Evolutionary conservation across 2,329 filamentous ascomycete genomes (phyloP).

Genomic region (Fusarium globosum): DNA sequence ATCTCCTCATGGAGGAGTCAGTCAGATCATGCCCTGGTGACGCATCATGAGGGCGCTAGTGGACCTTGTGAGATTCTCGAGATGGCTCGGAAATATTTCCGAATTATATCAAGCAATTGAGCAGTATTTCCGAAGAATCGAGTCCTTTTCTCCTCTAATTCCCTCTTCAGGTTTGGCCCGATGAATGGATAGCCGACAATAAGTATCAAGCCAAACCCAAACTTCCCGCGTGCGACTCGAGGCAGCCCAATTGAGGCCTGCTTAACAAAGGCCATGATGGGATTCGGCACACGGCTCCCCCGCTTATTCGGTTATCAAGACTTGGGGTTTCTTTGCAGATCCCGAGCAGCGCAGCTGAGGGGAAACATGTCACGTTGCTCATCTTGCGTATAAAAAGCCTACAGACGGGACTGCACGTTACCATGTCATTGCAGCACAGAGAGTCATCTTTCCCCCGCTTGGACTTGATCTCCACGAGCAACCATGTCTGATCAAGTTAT

Average conservation of each 20-base stretch:
- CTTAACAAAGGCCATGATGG: slow-evolving; percentile 1
- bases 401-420: not conserved
- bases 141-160: not conserved
- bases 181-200: not conserved
- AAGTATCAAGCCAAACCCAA: slow-evolving; percentile 2
- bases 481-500: slow-evolving; percentile 32
- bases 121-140: not conserved
- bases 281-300: slow-evolving; percentile 19
- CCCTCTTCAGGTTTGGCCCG: not conserved
- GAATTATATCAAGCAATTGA: not conserved
- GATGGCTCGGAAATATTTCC: not conserved
- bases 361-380: slow-evolving; percentile 8
- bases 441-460: not conserved
- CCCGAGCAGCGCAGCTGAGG: not conserved
- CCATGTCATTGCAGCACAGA: not conserved
- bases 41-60: not conserved
- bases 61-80: not conserved
- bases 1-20: not conserved
- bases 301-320: slow-evolving; percentile 19
- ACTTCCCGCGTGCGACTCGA: not conserved
- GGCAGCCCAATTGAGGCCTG: slow-evolving; percentile 1
- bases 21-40: not conserved
- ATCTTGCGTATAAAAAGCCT: slow-evolving; percentile 7
- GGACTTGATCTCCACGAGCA: not conserved
- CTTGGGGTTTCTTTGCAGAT: slow-evolving; percentile 7